These are phyloP conservation scores for Meripilus lineatus DNA, from an alignment of 1,284 basidiomycete genomes.

Conservation along the genomic window DNA sequence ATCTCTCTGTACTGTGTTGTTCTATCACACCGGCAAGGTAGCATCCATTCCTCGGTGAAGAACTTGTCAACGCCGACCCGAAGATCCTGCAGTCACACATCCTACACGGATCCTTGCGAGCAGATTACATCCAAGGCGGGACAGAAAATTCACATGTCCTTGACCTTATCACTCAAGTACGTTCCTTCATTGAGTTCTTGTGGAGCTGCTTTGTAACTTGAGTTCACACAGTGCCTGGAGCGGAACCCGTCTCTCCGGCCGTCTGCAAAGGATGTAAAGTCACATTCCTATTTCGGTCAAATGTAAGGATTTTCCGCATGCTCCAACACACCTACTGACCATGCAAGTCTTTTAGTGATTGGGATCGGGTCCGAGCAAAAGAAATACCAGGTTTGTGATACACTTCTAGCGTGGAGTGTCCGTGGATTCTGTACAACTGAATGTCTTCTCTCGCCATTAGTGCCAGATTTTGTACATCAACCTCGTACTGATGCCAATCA, in stretches of 20 bases:
- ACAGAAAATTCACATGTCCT: neutral
- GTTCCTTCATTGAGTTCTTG: too few relatives aligned
- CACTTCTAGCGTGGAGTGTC: neutral
- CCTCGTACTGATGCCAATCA: neutral
- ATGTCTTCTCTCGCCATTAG: neutral
- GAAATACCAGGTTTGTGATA: neutral
- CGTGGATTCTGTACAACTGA: neutral
- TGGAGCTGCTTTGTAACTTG: too few relatives aligned
- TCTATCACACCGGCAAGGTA: neutral
- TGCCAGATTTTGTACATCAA: neutral
- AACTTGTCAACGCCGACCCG: neutral
- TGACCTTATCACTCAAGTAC: too few relatives aligned
- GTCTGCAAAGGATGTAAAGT: neutral
- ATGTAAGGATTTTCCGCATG: neutral
- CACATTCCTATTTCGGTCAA: slow-evolving; percentile 1
- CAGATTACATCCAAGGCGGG: neutral
- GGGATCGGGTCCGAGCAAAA: neutral
- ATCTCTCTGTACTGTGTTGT: neutral
- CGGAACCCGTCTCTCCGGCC: slow-evolving; percentile 4
- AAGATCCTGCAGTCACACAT: neutral
- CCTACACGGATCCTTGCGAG: neutral
- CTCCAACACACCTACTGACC: neutral
- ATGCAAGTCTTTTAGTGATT: slow-evolving; percentile 1
- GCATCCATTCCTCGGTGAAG: slow-evolving; percentile 2
- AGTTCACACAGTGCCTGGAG: slow-evolving; percentile 1